phyloP scores from a whole-genome alignment of 495 filamentous ascomycete species.

The Aspergillus bertholletiae region DNA sequence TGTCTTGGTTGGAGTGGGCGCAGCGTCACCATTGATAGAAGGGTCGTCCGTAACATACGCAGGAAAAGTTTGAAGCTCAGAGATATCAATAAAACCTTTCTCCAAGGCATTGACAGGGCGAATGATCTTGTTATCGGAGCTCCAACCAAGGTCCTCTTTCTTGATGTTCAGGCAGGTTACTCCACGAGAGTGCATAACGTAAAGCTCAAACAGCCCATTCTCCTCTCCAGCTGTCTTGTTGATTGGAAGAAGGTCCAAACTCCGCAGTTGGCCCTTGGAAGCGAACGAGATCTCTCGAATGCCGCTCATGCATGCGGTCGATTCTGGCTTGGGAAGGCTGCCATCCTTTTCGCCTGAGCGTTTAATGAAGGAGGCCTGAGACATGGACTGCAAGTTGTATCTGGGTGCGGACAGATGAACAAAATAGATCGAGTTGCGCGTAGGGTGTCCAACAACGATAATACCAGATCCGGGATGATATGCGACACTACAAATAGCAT shows the following conservation, averaged over 20 bases:
- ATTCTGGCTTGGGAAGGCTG: slow-evolving; percentile 75
- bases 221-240: slow-evolving; percentile 48
- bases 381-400: slow-evolving; percentile 74
- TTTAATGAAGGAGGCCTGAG: slow-evolving; percentile 81
- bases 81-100: slow-evolving; percentile 54
- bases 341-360: slow-evolving; percentile 69
- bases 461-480: slow-evolving; percentile 89
- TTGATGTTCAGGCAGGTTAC: slow-evolving; percentile 82
- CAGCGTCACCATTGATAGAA: slow-evolving; percentile 47
- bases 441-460: slow-evolving; percentile 92
- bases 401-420: slow-evolving; percentile 89
- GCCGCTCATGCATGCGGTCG: slow-evolving; percentile 93
- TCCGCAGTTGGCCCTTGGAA: slow-evolving; percentile 83
- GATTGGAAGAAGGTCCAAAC: slow-evolving; percentile 76
- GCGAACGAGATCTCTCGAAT: slow-evolving; percentile 90
- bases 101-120: slow-evolving; percentile 69
- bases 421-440: slow-evolving; percentile 95
- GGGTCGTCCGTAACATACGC: slow-evolving; percentile 43
- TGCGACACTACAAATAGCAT: slow-evolving; percentile 92
- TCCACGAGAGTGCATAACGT: slow-evolving; percentile 95
- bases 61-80: slow-evolving; percentile 45
- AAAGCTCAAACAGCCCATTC: slow-evolving; percentile 80
- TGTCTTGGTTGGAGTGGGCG: slow-evolving; percentile 31
- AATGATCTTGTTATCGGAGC: slow-evolving; percentile 77
- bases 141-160: slow-evolving; percentile 87